Conservation (phyloP, 306 rosid species). For the Acmispon strigosus region DNA sequence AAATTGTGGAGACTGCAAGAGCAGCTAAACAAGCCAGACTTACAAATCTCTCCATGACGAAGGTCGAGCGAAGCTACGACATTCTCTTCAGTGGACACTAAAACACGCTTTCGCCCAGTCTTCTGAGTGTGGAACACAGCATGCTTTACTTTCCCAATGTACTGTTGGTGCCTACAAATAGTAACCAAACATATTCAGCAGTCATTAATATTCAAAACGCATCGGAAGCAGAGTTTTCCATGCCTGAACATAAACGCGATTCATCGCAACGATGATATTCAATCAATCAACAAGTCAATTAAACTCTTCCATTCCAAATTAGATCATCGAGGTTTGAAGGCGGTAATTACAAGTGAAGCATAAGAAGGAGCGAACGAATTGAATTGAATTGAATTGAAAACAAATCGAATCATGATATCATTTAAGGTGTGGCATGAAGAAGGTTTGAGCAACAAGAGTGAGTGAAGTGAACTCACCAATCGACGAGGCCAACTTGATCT, state of each 20-base stretch:
- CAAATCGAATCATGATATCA: background rate
- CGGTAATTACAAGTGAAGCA: background rate
- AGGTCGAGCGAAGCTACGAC: slow-evolving; percentile 97
- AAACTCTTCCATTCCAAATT: background rate
- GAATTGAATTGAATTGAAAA: background rate
- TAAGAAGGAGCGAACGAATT: background rate
- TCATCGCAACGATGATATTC: background rate
- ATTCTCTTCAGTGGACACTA: slow-evolving; percentile 93
- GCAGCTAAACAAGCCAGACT: slow-evolving; percentile 12
- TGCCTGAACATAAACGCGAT: background rate
- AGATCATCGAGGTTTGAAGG: background rate
- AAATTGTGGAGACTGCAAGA: background rate
- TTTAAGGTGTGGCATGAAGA: background rate
- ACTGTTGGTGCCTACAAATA: slow-evolving; percentile 75
- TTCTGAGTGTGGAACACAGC: slow-evolving; percentile 91
- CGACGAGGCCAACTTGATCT: slow-evolving; percentile 97
- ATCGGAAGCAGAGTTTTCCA: background rate
- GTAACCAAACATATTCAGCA: background rate
- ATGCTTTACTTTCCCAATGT: slow-evolving; percentile 86
- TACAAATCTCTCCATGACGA: slow-evolving; percentile 94
- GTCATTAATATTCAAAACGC: background rate
- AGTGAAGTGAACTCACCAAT: slow-evolving; percentile 52
- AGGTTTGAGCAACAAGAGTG: slow-evolving; percentile 8
- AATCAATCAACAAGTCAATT: background rate
- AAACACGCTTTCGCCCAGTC: slow-evolving; percentile 83